Evolutionary conservation across 2,329 filamentous ascomycete genomes (phyloP), one percentile per base, ranked within the genome.

Genomic region (Ophiocordyceps sinensis): DNA sequence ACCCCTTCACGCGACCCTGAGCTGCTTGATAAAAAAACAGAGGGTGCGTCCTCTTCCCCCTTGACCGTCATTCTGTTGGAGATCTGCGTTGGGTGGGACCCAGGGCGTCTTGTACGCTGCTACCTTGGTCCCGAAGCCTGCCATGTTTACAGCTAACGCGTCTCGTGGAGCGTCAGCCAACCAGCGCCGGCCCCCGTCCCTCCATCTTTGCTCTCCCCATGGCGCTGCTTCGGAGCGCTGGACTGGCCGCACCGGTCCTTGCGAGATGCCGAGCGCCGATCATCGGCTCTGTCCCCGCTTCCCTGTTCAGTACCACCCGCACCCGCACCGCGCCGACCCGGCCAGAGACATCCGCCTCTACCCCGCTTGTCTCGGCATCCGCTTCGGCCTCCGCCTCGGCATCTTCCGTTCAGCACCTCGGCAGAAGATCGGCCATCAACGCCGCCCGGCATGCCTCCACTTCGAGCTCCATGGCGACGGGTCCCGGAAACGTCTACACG

Each of bases 401-500:
- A n/a, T 42, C 47, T 28, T 14, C 41, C 15, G n/a, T 35, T 10
- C 32, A 14, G 32, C 32, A 17, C 14, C 9, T 3, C 32, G 32
- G 17, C 36, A 11, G 11, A 23, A 17, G 14, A 26, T 12, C 26
- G 10, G 12, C 6, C 36, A 36, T 28, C 28, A 38, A 17, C n/a
- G 21, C 36, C 36, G 29, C 17, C 26, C 43, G 47, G 36, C 45
- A 40, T 26, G 40, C 40, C 0, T 50, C 47, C 11, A 50, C 47
- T 2, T 44, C 45, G 19, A 41, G 14, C 13, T 15, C 43, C 15
- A 36, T 45, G 23, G 42, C 41, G 12, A 44, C 40, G 10, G 51
- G 53, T 15, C 49, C 47, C 15, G 45, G 52, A 44, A 58, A 59
- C 17, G 70, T 70, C 65, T 82, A 88, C 56, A 88, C 84, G 9